phyloP scores from a whole-genome alignment of 2,329 filamentous ascomycete species.

The Epichloe glyceriae region DNA sequence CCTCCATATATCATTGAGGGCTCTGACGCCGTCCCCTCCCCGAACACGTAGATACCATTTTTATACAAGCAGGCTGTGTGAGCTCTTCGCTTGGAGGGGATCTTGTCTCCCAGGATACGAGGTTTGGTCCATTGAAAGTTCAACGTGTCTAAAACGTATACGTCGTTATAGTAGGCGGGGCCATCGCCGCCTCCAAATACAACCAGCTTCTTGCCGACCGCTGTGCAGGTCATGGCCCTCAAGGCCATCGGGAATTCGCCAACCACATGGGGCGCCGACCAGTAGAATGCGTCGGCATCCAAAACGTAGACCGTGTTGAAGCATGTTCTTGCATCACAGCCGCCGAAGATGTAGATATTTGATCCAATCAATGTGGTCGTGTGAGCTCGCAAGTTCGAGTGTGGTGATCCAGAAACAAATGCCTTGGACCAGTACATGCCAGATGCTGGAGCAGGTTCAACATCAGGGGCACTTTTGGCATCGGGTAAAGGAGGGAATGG shows the following conservation, averaged over 20 bases:
- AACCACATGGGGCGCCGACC: conserved; percentile 50
- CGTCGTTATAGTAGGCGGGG: conserved; percentile 58
- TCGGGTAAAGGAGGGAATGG: conserved; percentile 45
- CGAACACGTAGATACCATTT: conserved; percentile 60
- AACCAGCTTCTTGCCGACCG: conserved; percentile 56
- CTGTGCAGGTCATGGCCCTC: conserved; percentile 59
- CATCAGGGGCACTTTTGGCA: conserved; percentile 42
- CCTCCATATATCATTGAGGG: conserved; percentile 61
- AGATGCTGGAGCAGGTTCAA: conserved; percentile 49
- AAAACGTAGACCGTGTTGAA: conserved; percentile 59
- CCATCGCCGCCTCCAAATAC: conserved; percentile 60
- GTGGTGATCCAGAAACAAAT: conserved; percentile 47
- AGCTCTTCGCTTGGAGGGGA: conserved; percentile 49
- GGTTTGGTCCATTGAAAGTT: conserved; percentile 56
- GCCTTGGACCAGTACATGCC: conserved; percentile 64
- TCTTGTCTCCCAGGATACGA: conserved; percentile 42
- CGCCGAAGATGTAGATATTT: conserved; percentile 56
- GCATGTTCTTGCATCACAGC: conserved; percentile 52
- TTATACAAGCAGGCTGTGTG: conserved; percentile 62
- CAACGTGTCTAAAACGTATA: conserved; percentile 58
- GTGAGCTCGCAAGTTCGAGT: conserved; percentile 51
- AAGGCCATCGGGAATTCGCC: conserved; percentile 53
- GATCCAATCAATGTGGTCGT: conserved; percentile 54
- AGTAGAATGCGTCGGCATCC: conserved; percentile 58
- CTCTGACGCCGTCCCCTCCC: conserved; percentile 56